These are phyloP conservation scores for Penicillium ucsense DNA, from an alignment of 495 filamentous ascomycete genomes.

Conservation along the genomic window DNA sequence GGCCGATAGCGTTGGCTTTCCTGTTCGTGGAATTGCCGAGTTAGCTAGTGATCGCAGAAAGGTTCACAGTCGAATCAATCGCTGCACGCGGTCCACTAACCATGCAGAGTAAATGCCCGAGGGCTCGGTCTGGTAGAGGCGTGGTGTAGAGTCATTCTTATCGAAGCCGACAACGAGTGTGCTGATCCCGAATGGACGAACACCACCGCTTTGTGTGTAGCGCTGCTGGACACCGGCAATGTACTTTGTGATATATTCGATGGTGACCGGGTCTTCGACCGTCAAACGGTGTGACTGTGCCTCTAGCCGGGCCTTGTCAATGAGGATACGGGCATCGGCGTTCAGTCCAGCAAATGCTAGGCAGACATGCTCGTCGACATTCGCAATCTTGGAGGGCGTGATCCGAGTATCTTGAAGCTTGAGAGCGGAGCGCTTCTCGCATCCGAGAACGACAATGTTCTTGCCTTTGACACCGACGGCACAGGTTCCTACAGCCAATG, in stretches of 20 bases:
- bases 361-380: conserved; percentile 89
- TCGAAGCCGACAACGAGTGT: conserved; percentile 97
- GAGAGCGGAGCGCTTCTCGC: conserved; percentile 97
- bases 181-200: conserved; percentile 94
- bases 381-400: conserved; percentile 93
- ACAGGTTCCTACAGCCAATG: conserved; percentile 63
- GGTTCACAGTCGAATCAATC: too few species aligned
- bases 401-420: conserved; percentile 99
- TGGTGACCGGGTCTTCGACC: conserved; percentile 94
- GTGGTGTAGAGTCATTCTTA: conserved; percentile 72
- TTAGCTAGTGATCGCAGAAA: neutral
- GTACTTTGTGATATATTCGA: conserved; percentile 99
- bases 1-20: conserved; percentile 98
- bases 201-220: conserved; percentile 97
- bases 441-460: conserved; percentile 90
- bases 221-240: conserved; percentile 94
- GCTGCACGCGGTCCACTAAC: conserved; percentile 37
- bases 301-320: conserved; percentile 94
- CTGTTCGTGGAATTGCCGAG: conserved; percentile 32
- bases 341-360: conserved; percentile 96
- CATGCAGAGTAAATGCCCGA: conserved; percentile 98
- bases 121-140: conserved; percentile 95
- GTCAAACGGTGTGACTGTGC: conserved; percentile 95
- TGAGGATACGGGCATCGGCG: conserved; percentile 91
- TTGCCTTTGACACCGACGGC: conserved; percentile 94